A percentile compares a stretch with the other conserved stretches of the same genome.
These are phyloP conservation scores for Albatrellus sp. DNA, from an alignment of 1,284 basidiomycete species.

Conservation along the genomic window DNA sequence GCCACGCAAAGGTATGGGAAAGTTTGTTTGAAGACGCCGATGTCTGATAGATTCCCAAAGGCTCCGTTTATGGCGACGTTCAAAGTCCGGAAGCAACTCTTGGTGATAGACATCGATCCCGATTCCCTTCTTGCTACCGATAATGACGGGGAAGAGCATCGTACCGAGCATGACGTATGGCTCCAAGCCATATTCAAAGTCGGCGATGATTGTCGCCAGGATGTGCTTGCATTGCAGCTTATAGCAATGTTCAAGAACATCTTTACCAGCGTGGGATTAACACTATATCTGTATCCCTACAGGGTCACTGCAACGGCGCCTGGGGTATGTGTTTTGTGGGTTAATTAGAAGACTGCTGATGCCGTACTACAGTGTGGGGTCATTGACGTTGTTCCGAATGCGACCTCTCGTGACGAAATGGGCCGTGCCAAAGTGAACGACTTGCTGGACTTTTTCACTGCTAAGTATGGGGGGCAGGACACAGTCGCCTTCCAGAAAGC, in stretches of 20 bases:
- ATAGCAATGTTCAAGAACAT: conserved; percentile 99
- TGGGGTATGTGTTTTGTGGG: conserved; percentile 48
- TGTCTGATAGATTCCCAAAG: conserved; percentile 24
- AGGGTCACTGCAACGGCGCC: conserved; percentile 95
- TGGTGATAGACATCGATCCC: conserved; percentile 49
- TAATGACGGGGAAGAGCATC: conserved; percentile 40
- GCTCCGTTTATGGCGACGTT: conserved; percentile 99
- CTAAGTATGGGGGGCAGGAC: conserved; percentile 87
- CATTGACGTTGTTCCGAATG: conserved; percentile 97
- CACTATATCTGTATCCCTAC: conserved; percentile 91
- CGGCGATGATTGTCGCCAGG: conserved; percentile 97
- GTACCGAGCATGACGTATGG: conserved; percentile 81
- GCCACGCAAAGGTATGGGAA: conserved; percentile 78
- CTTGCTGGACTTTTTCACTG: conserved; percentile 87
- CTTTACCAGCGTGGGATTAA: conserved; percentile 81
- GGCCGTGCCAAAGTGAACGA: conserved; percentile 97
- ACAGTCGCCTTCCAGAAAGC: conserved; percentile 88
- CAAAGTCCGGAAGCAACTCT: conserved; percentile 82
- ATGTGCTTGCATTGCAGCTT: conserved; percentile 90
- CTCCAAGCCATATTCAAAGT: conserved; percentile 99
- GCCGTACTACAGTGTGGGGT: conserved; percentile 72
- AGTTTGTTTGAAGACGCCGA: neutral
- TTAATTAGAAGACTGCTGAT: conserved; percentile 4
- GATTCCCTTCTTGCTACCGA: conserved; percentile 61
- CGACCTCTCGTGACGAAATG: conserved; percentile 99